Percentiles rank a stretch among this genome's conserved stretches.
These are phyloP conservation scores for Ogataea kodamae DNA, from an alignment of 805 yeast species.

Conservation along the genomic window DNA sequence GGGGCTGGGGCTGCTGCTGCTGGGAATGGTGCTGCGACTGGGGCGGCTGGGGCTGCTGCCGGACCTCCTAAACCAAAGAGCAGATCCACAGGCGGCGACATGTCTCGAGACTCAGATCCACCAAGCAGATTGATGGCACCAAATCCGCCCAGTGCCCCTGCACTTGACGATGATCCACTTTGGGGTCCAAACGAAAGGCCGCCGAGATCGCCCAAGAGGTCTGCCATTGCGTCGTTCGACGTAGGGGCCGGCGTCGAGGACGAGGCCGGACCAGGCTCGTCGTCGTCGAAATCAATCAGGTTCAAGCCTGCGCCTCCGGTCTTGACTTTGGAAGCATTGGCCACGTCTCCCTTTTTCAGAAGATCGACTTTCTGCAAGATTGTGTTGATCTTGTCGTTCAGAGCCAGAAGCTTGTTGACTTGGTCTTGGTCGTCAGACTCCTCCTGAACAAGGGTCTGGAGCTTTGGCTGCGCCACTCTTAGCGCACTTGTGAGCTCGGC, in stretches of 20 bases:
- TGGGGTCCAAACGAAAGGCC: constrained; percentile 48
- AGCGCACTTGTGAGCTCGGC: constrained; percentile 74
- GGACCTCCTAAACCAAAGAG: constrained; percentile 19
- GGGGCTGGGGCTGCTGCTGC: constrained; percentile 11
- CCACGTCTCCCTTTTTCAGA: constrained; percentile 57
- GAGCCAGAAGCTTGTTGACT: constrained; percentile 57
- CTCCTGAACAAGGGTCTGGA: constrained; percentile 78
- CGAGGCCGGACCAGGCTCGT: constrained; percentile 33
- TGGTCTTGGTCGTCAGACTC: constrained; percentile 66
- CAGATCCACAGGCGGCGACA: constrained; percentile 16
- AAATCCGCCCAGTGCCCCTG: constrained; percentile 18
- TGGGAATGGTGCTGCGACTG: constrained; percentile 3
- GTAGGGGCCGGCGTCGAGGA: constrained; percentile 31
- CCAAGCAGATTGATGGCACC: constrained; percentile 34
- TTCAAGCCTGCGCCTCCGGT: constrained; percentile 30
- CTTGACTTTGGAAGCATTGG: constrained; percentile 47
- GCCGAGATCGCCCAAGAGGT: constrained; percentile 69
- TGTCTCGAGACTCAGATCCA: constrained; percentile 20
- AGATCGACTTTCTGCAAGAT: constrained; percentile 64
- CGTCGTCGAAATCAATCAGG: constrained; percentile 75
- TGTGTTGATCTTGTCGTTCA: constrained; percentile 74
- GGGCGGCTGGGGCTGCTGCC: constrained; percentile 12
- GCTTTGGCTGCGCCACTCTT: constrained; percentile 81
- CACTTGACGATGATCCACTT: constrained; percentile 26
- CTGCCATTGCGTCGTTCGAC: constrained; percentile 50